phyloP scores from a whole-genome alignment of 371 early-diverging fungal species.

The Apophysomyces elegans region DNA sequence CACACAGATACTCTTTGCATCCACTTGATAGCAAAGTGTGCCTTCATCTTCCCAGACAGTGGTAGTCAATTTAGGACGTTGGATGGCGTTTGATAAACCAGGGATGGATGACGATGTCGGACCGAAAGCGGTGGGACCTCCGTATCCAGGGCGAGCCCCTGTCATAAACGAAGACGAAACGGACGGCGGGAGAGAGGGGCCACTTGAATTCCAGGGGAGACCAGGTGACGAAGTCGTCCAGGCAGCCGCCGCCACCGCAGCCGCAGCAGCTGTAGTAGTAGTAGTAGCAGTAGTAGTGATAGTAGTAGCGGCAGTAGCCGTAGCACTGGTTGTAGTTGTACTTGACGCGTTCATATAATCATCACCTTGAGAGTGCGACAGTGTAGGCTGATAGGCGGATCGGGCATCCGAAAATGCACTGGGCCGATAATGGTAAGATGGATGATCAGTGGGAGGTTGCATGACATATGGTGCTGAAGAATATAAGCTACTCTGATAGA shows the following conservation, averaged over 20 bases:
- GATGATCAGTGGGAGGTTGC: constrained; percentile 27
- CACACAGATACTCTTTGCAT: constrained; percentile 77
- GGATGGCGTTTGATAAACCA: constrained; percentile 27
- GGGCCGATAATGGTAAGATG: constrained; percentile 31
- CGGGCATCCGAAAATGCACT: constrained; percentile 40
- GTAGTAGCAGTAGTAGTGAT: constrained; percentile 13
- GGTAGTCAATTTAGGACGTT: constrained; percentile 70
- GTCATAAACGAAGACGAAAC: constrained; percentile 20
- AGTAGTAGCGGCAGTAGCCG: constrained; percentile 15
- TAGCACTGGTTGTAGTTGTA: constrained; percentile 30
- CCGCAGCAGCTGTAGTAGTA: constrained; percentile 24
- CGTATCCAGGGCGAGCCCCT: constrained; percentile 24
- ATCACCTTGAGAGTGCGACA: constrained; percentile 12
- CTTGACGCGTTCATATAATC: constrained; percentile 15
- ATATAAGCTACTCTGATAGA: constrained; percentile 40
- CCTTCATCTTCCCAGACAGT: constrained; percentile 87
- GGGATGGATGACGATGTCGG: constrained; percentile 19
- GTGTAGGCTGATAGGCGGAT: constrained; percentile 19
- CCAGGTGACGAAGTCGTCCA: constrained; percentile 22
- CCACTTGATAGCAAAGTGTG: constrained; percentile 81
- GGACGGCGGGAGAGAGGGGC: constrained; percentile 26
- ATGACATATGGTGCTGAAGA: constrained; percentile 36
- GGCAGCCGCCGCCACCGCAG: constrained; percentile 1
- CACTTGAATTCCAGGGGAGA: constrained; percentile 14
- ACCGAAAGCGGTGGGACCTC: constrained; percentile 17